phyloP scores from a whole-genome alignment of 441 rosid genomes.

The Macaranga tanarius region DNA sequence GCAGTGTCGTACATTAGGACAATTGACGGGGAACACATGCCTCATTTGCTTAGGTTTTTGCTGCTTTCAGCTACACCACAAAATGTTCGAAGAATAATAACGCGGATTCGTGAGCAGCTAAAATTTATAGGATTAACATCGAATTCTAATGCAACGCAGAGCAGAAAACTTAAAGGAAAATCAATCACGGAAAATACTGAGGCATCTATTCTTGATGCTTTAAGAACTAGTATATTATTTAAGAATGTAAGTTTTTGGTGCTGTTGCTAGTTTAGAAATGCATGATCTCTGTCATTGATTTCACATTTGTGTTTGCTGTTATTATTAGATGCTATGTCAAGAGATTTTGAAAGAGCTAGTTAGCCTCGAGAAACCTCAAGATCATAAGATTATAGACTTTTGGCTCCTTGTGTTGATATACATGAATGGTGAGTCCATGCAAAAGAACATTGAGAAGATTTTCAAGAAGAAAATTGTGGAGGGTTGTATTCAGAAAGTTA shows the following conservation, averaged over 20 bases:
- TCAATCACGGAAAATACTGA: conserved; percentile 44
- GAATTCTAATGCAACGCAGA: conserved; percentile 37
- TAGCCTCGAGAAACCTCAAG: conserved; percentile 61
- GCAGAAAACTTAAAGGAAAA: conserved; percentile 67
- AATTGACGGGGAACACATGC: conserved; percentile 69
- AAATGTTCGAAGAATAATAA: conserved; percentile 70
- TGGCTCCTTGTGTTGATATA: conserved; percentile 76
- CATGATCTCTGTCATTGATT: conserved; percentile 8
- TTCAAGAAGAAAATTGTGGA: conserved; percentile 74
- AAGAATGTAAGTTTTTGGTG: conserved; percentile 51
- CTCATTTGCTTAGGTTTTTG: conserved; percentile 70
- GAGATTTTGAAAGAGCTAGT: conserved; percentile 75
- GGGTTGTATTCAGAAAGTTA: conserved; percentile 55
- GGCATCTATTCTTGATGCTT: conserved; percentile 70
- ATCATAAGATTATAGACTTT: conserved; percentile 74
- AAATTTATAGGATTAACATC: conserved; percentile 60
- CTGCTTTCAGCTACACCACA: conserved; percentile 70
- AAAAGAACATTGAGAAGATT: conserved; percentile 56
- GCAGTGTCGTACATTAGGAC: conserved; percentile 77
- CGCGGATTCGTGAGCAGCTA: conserved; percentile 65
- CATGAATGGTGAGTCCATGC: conserved; percentile 59
- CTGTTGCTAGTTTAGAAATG: conserved; percentile 21
- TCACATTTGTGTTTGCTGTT: conserved; percentile 20
- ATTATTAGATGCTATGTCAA: conserved; percentile 63
- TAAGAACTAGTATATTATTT: conserved; percentile 78